phyloP scores from a whole-genome alignment of 1,284 basidiomycete genomes.

The Coniferiporia sulphurascens region DNA sequence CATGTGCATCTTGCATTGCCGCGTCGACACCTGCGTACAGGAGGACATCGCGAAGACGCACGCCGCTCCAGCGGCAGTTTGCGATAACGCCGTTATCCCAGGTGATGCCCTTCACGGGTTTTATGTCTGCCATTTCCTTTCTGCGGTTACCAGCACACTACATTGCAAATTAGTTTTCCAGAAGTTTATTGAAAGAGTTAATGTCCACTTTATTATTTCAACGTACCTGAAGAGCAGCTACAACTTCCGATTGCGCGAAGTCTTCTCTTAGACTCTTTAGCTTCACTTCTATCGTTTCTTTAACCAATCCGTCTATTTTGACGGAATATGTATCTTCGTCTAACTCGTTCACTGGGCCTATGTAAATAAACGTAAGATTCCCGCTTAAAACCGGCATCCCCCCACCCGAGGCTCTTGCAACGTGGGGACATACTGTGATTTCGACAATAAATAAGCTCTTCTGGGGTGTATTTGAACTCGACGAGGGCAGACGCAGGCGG shows the following conservation, averaged over 20 bases:
- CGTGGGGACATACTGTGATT: constrained; percentile 41
- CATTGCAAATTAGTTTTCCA: neutral
- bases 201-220: neutral
- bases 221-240: constrained; percentile 55
- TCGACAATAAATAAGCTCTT: constrained; percentile 55
- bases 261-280: constrained; percentile 37
- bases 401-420: too few species aligned
- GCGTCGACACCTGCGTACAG: constrained; percentile 35
- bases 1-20: constrained; percentile 36
- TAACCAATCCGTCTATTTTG: constrained; percentile 26
- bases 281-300: constrained; percentile 32
- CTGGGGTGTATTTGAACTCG: constrained; percentile 50
- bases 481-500: constrained; percentile 46
- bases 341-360: constrained; percentile 44
- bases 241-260: constrained; percentile 42
- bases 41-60: constrained; percentile 50
- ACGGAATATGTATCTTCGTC: constrained; percentile 41
- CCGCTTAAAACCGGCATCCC: neutral
- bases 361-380: too few species aligned
- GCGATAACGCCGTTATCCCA: constrained; percentile 62
- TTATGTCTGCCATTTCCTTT: constrained; percentile 58
- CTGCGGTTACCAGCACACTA: constrained; percentile 68
- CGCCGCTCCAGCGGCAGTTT: constrained; percentile 59
- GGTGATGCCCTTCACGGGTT: constrained; percentile 39
- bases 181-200: neutral